Percentiles rank a stretch among this genome's conserved stretches.
Conservation (phyloP, 2,329 filamentous ascomycete genomes). For the Dactylella cylindrospora region DNA sequence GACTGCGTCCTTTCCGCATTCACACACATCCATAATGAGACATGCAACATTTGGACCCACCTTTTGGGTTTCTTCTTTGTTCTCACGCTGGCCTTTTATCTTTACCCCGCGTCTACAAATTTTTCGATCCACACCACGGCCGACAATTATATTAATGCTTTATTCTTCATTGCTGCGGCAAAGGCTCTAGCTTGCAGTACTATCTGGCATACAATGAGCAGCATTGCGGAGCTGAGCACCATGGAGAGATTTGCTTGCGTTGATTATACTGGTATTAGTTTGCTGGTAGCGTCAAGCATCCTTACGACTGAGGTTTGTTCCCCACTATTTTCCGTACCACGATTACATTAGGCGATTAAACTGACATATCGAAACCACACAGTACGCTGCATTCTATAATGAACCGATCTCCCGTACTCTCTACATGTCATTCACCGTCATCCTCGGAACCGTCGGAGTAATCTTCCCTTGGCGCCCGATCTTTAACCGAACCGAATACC, state of each 20-base stretch:
- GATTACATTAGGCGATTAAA: not conserved
- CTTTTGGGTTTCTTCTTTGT: conserved; percentile 85
- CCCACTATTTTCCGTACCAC: not conserved
- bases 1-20: conserved; percentile 85
- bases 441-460: conserved; percentile 80
- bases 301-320: conserved; percentile 74
- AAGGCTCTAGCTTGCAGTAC: conserved; percentile 93
- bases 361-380: not conserved
- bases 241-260: conserved; percentile 97
- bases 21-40: conserved; percentile 77
- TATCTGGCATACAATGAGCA: conserved; percentile 99
- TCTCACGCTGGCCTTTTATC: conserved; percentile 86
- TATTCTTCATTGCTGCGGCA: conserved; percentile 95
- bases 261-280: conserved; percentile 95
- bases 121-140: conserved; percentile 83
- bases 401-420: conserved; percentile 82
- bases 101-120: conserved; percentile 84
- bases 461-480: conserved; percentile 93
- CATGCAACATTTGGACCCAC: conserved; percentile 98
- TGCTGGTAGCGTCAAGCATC: conserved; percentile 92
- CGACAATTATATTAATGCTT: conserved; percentile 84
- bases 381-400: conserved; percentile 96
- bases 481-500: conserved; percentile 88
- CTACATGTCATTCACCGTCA: conserved; percentile 79
- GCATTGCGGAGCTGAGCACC: conserved; percentile 82